Percentiles rank a stretch among this genome's conserved stretches.
These are phyloP conservation scores for Auricularia auricula-judae DNA, from an alignment of 768 basidiomycete genomes.

Conservation along the genomic window DNA sequence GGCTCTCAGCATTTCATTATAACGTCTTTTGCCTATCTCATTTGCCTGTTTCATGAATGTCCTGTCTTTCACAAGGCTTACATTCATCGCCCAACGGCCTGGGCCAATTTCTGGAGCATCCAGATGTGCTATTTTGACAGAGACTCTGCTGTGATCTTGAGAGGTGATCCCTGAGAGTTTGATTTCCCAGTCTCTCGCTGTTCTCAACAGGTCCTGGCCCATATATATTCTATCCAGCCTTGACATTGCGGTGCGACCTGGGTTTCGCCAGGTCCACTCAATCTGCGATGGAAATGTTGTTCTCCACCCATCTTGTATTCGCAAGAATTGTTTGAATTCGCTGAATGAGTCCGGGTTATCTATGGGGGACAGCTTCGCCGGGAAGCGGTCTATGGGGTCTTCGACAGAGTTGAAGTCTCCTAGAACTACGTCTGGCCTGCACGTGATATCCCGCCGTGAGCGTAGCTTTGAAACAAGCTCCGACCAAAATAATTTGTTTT, in stretches of 20 bases:
- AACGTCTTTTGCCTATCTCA: background rate
- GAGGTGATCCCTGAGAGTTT: background rate
- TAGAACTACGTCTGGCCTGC: conserved; percentile 6
- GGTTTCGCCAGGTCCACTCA: background rate
- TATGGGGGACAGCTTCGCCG: background rate
- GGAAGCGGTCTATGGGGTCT: conserved; percentile 11
- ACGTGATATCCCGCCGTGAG: too few species aligned
- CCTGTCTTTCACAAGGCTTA: background rate
- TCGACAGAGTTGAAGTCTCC: conserved; percentile 15
- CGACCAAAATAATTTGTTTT: background rate
- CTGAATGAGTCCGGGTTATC: background rate
- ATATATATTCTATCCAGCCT: background rate
- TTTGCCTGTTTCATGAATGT: background rate
- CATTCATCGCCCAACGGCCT: background rate
- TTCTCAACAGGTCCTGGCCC: background rate
- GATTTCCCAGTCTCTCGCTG: background rate
- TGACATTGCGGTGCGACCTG: background rate
- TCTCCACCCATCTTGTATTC: background rate
- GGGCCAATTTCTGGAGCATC: background rate
- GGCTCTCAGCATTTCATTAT: background rate
- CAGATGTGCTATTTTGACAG: background rate
- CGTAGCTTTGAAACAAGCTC: too few species aligned
- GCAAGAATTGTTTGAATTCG: background rate
- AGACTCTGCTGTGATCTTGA: background rate
- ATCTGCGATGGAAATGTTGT: background rate